A percentile compares a stretch with the other conserved stretches of the same genome.
Conservation (phyloP, 371 early-diverging fungal species). For the Rhizopus arrhizus region DNA sequence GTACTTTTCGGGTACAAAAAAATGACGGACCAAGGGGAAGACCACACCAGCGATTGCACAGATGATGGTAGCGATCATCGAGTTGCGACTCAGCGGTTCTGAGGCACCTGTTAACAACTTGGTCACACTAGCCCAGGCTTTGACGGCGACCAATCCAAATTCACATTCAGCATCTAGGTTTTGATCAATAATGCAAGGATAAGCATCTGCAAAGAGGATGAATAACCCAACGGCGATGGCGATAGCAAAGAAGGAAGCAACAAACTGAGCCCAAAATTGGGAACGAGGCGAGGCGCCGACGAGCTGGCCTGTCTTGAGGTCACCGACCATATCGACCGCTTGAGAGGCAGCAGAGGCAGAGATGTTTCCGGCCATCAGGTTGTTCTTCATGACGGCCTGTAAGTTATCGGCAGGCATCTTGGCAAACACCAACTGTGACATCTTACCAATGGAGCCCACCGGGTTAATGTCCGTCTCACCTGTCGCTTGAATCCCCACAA, state of each 20-base stretch:
- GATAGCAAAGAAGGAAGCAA: slow-evolving; percentile 65
- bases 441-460: slow-evolving; percentile 62
- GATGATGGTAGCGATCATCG: slow-evolving; percentile 55
- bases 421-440: slow-evolving; percentile 64
- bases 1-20: slow-evolving; percentile 56
- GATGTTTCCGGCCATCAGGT: slow-evolving; percentile 66
- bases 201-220: slow-evolving; percentile 63
- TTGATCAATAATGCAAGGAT: slow-evolving; percentile 55
- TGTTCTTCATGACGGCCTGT: slow-evolving; percentile 48
- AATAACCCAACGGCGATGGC: slow-evolving; percentile 61
- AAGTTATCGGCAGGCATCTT: slow-evolving; percentile 49
- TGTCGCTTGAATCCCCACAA: slow-evolving; percentile 69
- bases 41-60: slow-evolving; percentile 52
- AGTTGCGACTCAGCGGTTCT: slow-evolving; percentile 47
- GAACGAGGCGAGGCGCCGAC: slow-evolving; percentile 65
- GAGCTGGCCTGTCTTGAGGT: slow-evolving; percentile 67
- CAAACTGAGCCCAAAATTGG: slow-evolving; percentile 65
- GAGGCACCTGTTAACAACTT: slow-evolving; percentile 53
- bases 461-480: slow-evolving; percentile 76
- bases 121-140: slow-evolving; percentile 68
- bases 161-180: slow-evolving; percentile 42
- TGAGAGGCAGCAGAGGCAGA: slow-evolving; percentile 63
- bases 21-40: slow-evolving; percentile 53
- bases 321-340: slow-evolving; percentile 68
- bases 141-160: slow-evolving; percentile 63